Percentiles rank a stretch among this genome's conserved stretches.
These are phyloP conservation scores for Acacia acuminata DNA, from an alignment of 306 rosid species.

Conservation along the genomic window DNA sequence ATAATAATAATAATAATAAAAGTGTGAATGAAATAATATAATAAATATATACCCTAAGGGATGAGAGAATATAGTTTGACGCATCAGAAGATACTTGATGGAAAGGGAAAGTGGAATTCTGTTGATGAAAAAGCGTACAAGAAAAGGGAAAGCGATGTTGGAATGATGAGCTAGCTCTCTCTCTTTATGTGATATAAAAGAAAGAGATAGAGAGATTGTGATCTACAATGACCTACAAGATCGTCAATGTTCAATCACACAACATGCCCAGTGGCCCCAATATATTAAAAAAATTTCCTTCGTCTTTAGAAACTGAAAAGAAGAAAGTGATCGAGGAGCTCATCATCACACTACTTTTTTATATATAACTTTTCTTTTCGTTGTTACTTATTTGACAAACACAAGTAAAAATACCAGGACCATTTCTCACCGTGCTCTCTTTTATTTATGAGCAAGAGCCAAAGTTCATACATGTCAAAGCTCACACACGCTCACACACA, in stretches of 20 bases:
- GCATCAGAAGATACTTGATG: background rate
- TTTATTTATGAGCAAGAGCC: background rate
- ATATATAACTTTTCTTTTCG: background rate
- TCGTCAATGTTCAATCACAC: background rate
- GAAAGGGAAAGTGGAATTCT: conserved; percentile 18
- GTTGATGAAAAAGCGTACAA: conserved; percentile 21
- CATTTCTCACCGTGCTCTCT: background rate
- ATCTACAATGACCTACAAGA: conserved; percentile 20
- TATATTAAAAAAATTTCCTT: background rate
- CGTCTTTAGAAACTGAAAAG: background rate
- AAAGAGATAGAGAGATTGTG: conserved; percentile 11
- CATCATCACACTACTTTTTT: background rate
- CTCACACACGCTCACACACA: too few relatives aligned
- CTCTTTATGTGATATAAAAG: background rate
- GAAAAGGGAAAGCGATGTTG: conserved; percentile 18
- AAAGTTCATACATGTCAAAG: background rate
- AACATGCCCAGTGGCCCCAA: conserved; percentile 4
- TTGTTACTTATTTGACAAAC: background rate
- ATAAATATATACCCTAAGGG: too few relatives aligned
- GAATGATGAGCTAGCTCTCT: background rate
- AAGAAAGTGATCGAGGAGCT: conserved; percentile 3
- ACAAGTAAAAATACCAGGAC: too few relatives aligned
- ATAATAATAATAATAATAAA: too few relatives aligned
- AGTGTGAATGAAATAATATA: too few relatives aligned
- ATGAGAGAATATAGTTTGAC: conserved; percentile 17